Percentiles rank a stretch among this genome's conserved stretches.
These are phyloP conservation scores for Kazachstania africana DNA, from an alignment of 805 yeast genomes.

Conservation along the genomic window DNA sequence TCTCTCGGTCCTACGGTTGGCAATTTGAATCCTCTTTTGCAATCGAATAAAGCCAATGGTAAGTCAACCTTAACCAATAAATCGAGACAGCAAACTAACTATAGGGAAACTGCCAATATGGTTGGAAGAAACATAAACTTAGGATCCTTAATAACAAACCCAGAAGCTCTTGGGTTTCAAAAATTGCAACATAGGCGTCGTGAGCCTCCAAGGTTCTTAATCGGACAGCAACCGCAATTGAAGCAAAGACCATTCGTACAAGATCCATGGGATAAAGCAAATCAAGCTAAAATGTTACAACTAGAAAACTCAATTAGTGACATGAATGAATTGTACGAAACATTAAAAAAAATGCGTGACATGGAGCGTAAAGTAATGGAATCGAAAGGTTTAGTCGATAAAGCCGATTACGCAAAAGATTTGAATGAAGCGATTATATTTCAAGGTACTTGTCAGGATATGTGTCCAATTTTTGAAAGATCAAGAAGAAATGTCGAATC, in stretches of 20 bases:
- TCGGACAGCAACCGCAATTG: slow-evolving; percentile 28
- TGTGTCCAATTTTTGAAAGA: slow-evolving; percentile 93
- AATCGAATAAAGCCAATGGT: too few relatives aligned
- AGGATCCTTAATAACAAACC: slow-evolving; percentile 18
- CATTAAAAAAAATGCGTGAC: slow-evolving; percentile 61
- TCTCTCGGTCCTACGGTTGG: too few relatives aligned
- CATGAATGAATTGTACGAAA: slow-evolving; percentile 62
- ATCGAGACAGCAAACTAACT: too few relatives aligned
- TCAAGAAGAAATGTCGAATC: slow-evolving; percentile 79
- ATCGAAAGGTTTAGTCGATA: slow-evolving; percentile 68
- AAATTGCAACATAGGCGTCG: slow-evolving; percentile 13
- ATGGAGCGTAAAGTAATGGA: slow-evolving; percentile 73
- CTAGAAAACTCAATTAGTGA: slow-evolving; percentile 45
- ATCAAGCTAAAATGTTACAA: slow-evolving; percentile 48
- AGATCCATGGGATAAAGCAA: slow-evolving; percentile 64
- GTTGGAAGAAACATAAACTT: too few relatives aligned
- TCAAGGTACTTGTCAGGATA: slow-evolving; percentile 78
- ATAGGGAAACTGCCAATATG: too few relatives aligned
- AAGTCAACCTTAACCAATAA: too few relatives aligned
- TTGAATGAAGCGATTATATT: slow-evolving; percentile 82
- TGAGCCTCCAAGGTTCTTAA: slow-evolving; percentile 27
- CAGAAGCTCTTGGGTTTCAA: slow-evolving; percentile 14
- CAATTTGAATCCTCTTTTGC: too few relatives aligned
- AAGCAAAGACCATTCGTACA: slow-evolving; percentile 19
- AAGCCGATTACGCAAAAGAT: slow-evolving; percentile 69